Evolutionary conservation across 768 basidiomycete genomes (phyloP).

Genomic region (Chlorophyllum brunneum): DNA sequence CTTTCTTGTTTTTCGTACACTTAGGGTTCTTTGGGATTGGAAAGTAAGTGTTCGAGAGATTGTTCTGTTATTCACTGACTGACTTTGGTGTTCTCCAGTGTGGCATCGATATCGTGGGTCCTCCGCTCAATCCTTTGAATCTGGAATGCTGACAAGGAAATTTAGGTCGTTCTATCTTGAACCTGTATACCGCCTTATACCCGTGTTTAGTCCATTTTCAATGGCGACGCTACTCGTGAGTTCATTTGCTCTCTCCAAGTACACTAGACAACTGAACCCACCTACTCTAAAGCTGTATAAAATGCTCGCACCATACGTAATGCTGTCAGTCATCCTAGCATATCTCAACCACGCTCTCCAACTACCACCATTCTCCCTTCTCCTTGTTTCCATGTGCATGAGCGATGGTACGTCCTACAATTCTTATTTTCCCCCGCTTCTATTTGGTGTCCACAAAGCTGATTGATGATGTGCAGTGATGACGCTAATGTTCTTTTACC

Average conservation of each 20-base stretch:
- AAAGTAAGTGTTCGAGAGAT: constrained; percentile 49
- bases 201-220: constrained; percentile 81
- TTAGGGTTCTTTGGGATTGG: constrained; percentile 84
- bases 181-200: constrained; percentile 83
- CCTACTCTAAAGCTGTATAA: constrained; percentile 60
- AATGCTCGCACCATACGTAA: constrained; percentile 75
- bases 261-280: not conserved
- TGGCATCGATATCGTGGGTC: constrained; percentile 79
- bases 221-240: constrained; percentile 73
- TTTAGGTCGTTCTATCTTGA: constrained; percentile 78
- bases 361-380: constrained; percentile 77
- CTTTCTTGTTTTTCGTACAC: constrained; percentile 86
- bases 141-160: not conserved
- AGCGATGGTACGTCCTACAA: constrained; percentile 60
- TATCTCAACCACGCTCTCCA: constrained; percentile 62
- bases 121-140: not conserved
- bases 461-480: constrained; percentile 45
- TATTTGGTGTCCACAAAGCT: not conserved
- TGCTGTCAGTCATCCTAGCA: constrained; percentile 67
- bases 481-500: constrained; percentile 82
- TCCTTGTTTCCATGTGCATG: constrained; percentile 71
- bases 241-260: constrained; percentile 2
- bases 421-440: not conserved
- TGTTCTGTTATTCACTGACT: not conserved
- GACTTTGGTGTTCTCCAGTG: constrained; percentile 34